phyloP scores from a whole-genome alignment of 2,329 filamentous ascomycete genomes.

The Catunica adiposa region DNA sequence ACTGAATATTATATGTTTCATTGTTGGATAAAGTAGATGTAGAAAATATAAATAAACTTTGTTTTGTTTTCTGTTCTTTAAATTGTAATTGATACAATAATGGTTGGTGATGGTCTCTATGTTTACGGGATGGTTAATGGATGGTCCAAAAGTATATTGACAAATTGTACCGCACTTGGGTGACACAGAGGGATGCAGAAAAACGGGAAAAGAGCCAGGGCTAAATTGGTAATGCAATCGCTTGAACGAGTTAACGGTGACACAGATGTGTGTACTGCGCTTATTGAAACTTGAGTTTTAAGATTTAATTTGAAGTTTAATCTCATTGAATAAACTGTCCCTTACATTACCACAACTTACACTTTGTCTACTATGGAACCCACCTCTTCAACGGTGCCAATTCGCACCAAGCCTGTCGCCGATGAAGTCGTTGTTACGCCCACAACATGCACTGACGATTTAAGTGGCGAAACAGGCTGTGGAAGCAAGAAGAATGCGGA shows the following conservation, averaged over 20 bases:
- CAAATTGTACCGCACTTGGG: background rate
- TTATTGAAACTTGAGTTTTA: background rate
- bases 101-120: no score
- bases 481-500: background rate
- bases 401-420: background rate
- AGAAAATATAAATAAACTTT: no score
- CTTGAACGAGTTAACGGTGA: background rate
- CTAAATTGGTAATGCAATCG: background rate
- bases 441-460: background rate
- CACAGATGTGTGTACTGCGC: background rate
- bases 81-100: no score
- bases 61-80: no score
- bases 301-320: no score
- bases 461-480: background rate
- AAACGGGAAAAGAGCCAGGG: background rate
- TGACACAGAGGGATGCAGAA: background rate
- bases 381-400: background rate
- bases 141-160: background rate
- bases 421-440: constrained; percentile 2
- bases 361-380: background rate
- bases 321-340: no score
- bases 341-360: background rate
- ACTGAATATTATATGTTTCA: no score
- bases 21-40: no score
- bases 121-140: background rate